Base-by-base conservation (phyloP, 2,329 filamentous ascomycete species). In the Fusarium odoratissimum region DNA sequence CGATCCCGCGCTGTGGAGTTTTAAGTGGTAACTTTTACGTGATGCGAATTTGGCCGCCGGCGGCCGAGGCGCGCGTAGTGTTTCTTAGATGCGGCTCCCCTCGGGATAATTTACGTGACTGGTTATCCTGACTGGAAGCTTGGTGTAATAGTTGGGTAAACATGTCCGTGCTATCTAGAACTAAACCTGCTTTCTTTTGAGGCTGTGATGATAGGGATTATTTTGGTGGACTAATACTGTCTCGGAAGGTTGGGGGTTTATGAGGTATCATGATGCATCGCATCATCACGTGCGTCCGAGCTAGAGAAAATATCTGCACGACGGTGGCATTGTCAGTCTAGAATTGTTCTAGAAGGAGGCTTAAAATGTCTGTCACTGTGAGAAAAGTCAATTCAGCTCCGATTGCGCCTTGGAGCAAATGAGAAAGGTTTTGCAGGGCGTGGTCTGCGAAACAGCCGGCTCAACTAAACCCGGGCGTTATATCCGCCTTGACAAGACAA, bases 1-100 rank as follows among this genome's bases (percentile, higher is more conserved):
- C 37, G 14, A 61, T 49, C 6, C 31, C 31, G 13, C 21, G 52
- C 3, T 0, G 64, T 67, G 64, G 55, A 67, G 42, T 44, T 49
- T 46, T 55, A 25, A 31, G 35, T 51, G 58, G 57, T 64, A 67
- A 67, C 37, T 41, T 44, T 67, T 67, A 67, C 64, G 64, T 67
- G 58, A 67, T 67, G 35, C 30, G 25, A 19, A 52, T 48, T 13
- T 23, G 2, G 57, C 57, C 58, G 58, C 25, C 38, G 49, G 28
- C 45, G 62, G 45, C 62, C 64, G 61, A 67, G 40, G 45, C n/a
- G 42, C 62, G 44, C 52, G 38, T 66, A 37, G 16, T 45, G 25
- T 66, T 60, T 67, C 54, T 28, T 67, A 67, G 63, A 33, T 10
- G 40, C 64, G 64, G 64, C 52, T 60, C 52, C 21, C 25, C 21